Percentiles rank a stretch among this genome's conserved stretches.
These are phyloP conservation scores for Fusarium verrucosum DNA, from an alignment of 2,329 filamentous ascomycete species.

Conservation along the genomic window DNA sequence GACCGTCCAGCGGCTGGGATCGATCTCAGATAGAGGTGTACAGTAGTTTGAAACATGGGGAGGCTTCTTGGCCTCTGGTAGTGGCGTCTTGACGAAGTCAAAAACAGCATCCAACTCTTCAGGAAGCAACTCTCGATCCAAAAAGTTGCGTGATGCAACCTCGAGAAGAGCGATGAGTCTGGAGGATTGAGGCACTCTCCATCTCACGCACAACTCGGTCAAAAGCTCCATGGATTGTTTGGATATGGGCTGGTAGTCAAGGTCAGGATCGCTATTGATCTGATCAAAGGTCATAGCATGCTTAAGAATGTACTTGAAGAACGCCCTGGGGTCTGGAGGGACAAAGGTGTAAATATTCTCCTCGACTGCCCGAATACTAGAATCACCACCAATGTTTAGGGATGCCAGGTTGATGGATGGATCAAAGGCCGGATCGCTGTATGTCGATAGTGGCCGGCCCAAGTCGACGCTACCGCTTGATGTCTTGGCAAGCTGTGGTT, in stretches of 20 bases:
- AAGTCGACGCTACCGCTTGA: conserved; percentile 68
- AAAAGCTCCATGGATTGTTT: conserved; percentile 84
- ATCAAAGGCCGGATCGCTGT: conserved; percentile 67
- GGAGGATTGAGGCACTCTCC: conserved; percentile 87
- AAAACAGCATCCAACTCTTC: conserved; percentile 87
- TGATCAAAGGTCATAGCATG: conserved; percentile 76
- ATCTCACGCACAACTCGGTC: conserved; percentile 84
- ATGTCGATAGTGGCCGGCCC: conserved; percentile 58
- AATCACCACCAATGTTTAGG: conserved; percentile 68
- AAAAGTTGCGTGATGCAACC: conserved; percentile 83
- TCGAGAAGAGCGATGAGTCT: conserved; percentile 84
- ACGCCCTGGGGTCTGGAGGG: conserved; percentile 81
- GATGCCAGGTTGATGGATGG: conserved; percentile 73
- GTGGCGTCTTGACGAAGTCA: conserved; percentile 78
- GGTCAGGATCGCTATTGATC: conserved; percentile 62
- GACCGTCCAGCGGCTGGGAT: conserved; percentile 71
- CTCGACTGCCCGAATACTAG: conserved; percentile 63
- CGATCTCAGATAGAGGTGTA: conserved; percentile 64
- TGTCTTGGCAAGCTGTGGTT: conserved; percentile 84
- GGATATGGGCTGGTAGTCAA: conserved; percentile 68
- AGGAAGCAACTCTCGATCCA: conserved; percentile 81
- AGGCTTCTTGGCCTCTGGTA: conserved; percentile 71
- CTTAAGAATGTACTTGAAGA: conserved; percentile 83
- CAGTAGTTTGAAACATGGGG: conserved; percentile 64
- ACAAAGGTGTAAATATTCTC: conserved; percentile 86